Conservation (phyloP, 768 basidiomycete genomes). For the Russula abietina region DNA sequence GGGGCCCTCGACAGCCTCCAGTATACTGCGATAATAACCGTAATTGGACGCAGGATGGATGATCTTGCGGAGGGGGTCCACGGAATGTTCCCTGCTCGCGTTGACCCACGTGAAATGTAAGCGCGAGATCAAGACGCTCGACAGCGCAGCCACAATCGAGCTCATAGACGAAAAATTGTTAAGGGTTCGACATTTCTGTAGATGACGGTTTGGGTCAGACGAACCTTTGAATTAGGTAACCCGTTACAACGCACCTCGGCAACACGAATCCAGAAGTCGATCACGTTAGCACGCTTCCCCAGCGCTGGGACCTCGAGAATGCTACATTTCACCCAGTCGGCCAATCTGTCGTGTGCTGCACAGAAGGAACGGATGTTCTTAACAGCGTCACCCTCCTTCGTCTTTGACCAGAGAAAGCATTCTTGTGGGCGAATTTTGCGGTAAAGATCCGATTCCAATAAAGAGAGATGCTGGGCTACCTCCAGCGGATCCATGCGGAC, state of each 20-base stretch:
- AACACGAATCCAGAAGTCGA: conserved; percentile 73
- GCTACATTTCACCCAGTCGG: conserved; percentile 61
- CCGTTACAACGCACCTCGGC: conserved; percentile 55
- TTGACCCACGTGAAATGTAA: conserved; percentile 65
- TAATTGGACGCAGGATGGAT: conserved; percentile 58
- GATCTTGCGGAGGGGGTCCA: conserved; percentile 48
- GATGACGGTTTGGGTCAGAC: background rate
- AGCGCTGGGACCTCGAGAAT: conserved; percentile 48
- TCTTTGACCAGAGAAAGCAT: conserved; percentile 58
- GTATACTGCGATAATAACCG: conserved; percentile 46
- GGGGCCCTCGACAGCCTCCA: conserved; percentile 41
- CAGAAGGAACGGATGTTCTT: conserved; percentile 50
- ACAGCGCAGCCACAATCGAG: conserved; percentile 57
- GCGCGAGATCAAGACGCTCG: conserved; percentile 50
- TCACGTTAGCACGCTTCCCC: conserved; percentile 48
- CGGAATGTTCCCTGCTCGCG: conserved; percentile 43
- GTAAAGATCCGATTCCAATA: conserved; percentile 68
- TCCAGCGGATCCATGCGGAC: conserved; percentile 59
- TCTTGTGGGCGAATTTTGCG: conserved; percentile 63
- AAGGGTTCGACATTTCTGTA: conserved; percentile 56
- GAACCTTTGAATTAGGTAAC: background rate
- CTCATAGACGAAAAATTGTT: conserved; percentile 66
- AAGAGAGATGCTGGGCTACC: conserved; percentile 75
- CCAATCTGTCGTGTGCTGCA: conserved; percentile 54
- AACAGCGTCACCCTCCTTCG: conserved; percentile 34